Base-by-base conservation (phyloP, 192 early-diverging fungal genomes). In the Blastocladiella britannica region DNA sequence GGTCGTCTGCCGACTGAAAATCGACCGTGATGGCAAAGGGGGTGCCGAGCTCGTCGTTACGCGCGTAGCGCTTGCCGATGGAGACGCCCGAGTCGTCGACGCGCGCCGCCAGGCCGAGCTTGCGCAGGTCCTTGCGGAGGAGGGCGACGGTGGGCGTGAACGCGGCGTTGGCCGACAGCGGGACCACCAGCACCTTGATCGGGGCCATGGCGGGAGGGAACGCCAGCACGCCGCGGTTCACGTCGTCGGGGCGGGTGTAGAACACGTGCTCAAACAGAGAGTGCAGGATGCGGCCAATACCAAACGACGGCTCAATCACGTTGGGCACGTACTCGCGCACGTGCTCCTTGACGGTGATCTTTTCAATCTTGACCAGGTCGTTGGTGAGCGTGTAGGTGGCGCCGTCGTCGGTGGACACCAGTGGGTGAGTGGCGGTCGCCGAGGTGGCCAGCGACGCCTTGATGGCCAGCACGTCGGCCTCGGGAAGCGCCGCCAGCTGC, bases 281-380 rank as follows among this genome's bases (percentile, higher is more conserved):
- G 70, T 94, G 93, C 57, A 99, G 70, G 54, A 99, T 96, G 61
- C 95, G 90, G 57, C 93, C 91, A 58, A 99, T 85, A 76, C 93
- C 95, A 72, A 99, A 99, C 27, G 95, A 96, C 25, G 95, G 95
- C 72, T 99, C 95, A 66, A 99, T 97, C 63, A 99, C 95, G 64
- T 89, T 99, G 52, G 95, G 95, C 23, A 74, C 85, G 73, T 85
- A 99, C 70, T 96, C 91, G 67, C 92, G 87, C 24, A 91, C 85
- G 70, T 67, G 55, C 63, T 71, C 70, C 25, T 59, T 63, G 52
- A 71, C 59, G 52, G 67, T 69, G 59, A 55, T 53, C 52, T 58
- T 62, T 60, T 71, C 68, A 43, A 75, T 70, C 26, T 58, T 63
- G 15, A 73, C 57, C 68, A 72, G 25, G 53, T 72, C 71, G 54